Evolutionary conservation across 805 yeast species (phyloP).

Genomic region (Starmerella kuoi): DNA sequence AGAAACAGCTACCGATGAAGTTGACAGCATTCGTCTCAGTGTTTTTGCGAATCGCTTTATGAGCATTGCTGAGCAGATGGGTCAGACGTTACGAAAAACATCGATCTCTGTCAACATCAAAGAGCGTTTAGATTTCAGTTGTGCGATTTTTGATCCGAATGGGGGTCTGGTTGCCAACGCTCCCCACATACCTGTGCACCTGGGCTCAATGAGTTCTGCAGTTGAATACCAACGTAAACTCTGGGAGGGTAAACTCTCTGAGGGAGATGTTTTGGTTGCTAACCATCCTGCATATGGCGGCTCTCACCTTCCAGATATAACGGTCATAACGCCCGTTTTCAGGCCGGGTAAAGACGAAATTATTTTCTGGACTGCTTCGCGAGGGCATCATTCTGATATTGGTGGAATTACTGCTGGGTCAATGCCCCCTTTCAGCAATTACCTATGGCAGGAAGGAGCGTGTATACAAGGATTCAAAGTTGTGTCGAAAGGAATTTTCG

Average conservation of each 20-base stretch:
- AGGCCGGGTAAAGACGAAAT: slow-evolving; percentile 36
- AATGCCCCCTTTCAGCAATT: slow-evolving; percentile 85
- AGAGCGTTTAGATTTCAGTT: slow-evolving; percentile 71
- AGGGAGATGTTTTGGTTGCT: slow-evolving; percentile 66
- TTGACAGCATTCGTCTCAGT: slow-evolving; percentile 63
- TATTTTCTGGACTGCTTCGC: slow-evolving; percentile 78
- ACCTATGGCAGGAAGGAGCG: slow-evolving; percentile 84
- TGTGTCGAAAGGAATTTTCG: slow-evolving; percentile 60
- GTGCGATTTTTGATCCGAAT: slow-evolving; percentile 64
- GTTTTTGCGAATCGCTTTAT: slow-evolving; percentile 74
- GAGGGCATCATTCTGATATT: slow-evolving; percentile 95
- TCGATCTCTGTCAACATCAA: slow-evolving; percentile 74
- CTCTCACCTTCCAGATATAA: slow-evolving; percentile 79
- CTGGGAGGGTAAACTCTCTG: slow-evolving; percentile 52
- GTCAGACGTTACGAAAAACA: slow-evolving; percentile 64
- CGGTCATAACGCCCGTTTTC: slow-evolving; percentile 84
- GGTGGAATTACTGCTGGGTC: slow-evolving; percentile 89
- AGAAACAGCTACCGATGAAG: slow-evolving; percentile 21
- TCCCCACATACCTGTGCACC: slow-evolving; percentile 77
- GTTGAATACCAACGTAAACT: slow-evolving; percentile 50
- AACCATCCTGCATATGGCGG: slow-evolving; percentile 82
- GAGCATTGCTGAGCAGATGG: slow-evolving; percentile 90
- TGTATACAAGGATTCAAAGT: slow-evolving; percentile 66
- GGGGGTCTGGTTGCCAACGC: slow-evolving; percentile 83
- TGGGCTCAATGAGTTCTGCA: slow-evolving; percentile 78